These are phyloP conservation scores for Yarrowia porcina DNA, from an alignment of 805 yeast species.

Conservation along the genomic window DNA sequence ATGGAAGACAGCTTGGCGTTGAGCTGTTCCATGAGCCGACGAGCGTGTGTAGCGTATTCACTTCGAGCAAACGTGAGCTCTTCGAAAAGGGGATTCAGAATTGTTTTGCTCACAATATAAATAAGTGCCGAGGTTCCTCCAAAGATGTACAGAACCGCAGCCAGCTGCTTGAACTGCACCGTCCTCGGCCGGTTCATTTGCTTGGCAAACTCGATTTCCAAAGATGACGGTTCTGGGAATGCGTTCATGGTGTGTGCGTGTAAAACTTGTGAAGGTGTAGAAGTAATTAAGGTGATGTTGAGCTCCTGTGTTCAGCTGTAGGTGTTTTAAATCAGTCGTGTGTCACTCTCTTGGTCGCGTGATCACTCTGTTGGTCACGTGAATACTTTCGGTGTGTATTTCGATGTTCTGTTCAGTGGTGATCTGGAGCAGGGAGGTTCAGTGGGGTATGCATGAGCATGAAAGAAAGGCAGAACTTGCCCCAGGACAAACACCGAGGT, in stretches of 20 bases:
- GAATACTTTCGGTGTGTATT: too few species aligned
- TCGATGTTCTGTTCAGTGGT: background rate
- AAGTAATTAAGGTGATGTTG: background rate
- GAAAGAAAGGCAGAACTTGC: background rate
- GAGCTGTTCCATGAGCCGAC: constrained; percentile 31
- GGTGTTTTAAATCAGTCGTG: too few species aligned
- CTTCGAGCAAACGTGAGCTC: constrained; percentile 38
- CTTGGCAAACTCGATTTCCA: constrained; percentile 25
- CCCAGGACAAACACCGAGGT: background rate
- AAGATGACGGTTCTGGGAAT: constrained; percentile 35
- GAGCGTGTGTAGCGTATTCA: constrained; percentile 35
- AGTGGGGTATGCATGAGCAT: constrained; percentile 21
- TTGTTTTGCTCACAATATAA: constrained; percentile 36
- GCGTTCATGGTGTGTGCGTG: constrained; percentile 27
- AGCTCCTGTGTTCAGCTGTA: background rate
- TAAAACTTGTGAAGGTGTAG: background rate
- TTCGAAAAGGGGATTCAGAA: constrained; percentile 37
- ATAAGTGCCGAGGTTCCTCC: constrained; percentile 37
- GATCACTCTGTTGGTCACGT: background rate
- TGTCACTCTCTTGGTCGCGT: too few species aligned
- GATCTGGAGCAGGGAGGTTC: background rate
- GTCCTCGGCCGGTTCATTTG: constrained; percentile 28
- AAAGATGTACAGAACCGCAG: constrained; percentile 36
- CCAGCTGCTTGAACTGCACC: constrained; percentile 32
- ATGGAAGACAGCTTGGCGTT: constrained; percentile 31